phyloP scores from a whole-genome alignment of 1,139 yeast genomes.

The Debaryomyces sp. region DNA sequence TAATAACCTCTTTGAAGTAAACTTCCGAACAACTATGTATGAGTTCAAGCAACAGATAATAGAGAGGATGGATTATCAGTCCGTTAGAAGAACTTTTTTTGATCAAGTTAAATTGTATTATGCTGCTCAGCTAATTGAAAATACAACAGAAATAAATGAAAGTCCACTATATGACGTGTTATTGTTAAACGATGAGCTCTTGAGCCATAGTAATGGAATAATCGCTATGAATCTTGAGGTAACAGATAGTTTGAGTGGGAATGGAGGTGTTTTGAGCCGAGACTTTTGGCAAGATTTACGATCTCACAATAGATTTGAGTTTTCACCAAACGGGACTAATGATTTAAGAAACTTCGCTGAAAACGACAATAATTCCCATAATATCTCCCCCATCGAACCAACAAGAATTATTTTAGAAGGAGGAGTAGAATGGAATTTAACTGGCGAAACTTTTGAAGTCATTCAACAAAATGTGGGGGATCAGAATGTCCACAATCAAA shows the following conservation, averaged over 20 bases:
- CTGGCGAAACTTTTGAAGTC: conserved; percentile 31
- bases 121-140: conserved; percentile 14
- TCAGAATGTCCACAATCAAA: conserved; percentile 7
- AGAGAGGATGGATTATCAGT: conserved; percentile 24
- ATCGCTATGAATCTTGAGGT: conserved; percentile 16
- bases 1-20: conserved; percentile 27
- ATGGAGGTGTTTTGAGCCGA: conserved; percentile 31
- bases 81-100: conserved; percentile 32
- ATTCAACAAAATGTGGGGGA: conserved; percentile 13
- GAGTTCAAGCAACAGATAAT: conserved; percentile 27
- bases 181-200: conserved; percentile 14
- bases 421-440: conserved; percentile 28
- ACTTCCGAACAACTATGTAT: conserved; percentile 21
- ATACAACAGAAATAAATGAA: conserved; percentile 12
- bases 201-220: conserved; percentile 14
- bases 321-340: conserved; percentile 20
- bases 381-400: conserved; percentile 21
- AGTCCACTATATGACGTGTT: conserved; percentile 16
- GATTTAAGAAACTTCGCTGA: conserved; percentile 5
- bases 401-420: conserved; percentile 25
- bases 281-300: conserved; percentile 31
- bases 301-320: conserved; percentile 26
- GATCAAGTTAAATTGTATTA: conserved; percentile 29
- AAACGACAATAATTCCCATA: background rate
- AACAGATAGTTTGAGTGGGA: conserved; percentile 15